Conservation (phyloP, 129 eudicot genomes). For the Apium graveolens region DNA sequence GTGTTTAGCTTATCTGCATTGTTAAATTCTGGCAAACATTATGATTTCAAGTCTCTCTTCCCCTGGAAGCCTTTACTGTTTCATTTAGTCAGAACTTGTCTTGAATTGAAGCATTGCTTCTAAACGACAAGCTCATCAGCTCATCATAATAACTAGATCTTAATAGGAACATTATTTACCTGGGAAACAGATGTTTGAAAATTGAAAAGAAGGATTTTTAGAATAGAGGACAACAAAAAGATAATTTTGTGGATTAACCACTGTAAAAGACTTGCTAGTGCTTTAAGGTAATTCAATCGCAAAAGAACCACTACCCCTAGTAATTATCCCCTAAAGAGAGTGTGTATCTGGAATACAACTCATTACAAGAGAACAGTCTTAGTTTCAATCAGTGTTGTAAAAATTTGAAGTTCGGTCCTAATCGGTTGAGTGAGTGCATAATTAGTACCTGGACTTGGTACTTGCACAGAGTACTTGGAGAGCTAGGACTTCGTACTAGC, state of each 20-base stretch:
- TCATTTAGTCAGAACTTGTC: background rate
- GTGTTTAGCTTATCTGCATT: background rate
- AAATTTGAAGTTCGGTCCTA: no score
- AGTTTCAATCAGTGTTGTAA: no score
- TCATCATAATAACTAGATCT: background rate
- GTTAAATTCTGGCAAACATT: background rate
- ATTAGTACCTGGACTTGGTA: no score
- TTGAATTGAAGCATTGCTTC: background rate
- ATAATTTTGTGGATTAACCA: background rate
- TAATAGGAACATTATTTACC: background rate
- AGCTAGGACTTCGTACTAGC: no score
- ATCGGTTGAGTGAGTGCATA: no score
- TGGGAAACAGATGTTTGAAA: background rate
- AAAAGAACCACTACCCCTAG: background rate
- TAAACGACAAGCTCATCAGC: background rate
- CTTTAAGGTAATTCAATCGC: no score
- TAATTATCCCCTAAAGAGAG: background rate
- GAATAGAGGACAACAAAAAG: no score
- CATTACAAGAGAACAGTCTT: background rate
- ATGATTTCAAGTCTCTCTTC: background rate
- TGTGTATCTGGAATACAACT: background rate
- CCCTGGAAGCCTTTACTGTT: background rate
- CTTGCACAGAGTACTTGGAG: no score
- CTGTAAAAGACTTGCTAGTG: background rate
- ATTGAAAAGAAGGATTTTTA: background rate